Base-by-base conservation (phyloP, 1,284 basidiomycete genomes). In the Marasmius fiardii region DNA sequence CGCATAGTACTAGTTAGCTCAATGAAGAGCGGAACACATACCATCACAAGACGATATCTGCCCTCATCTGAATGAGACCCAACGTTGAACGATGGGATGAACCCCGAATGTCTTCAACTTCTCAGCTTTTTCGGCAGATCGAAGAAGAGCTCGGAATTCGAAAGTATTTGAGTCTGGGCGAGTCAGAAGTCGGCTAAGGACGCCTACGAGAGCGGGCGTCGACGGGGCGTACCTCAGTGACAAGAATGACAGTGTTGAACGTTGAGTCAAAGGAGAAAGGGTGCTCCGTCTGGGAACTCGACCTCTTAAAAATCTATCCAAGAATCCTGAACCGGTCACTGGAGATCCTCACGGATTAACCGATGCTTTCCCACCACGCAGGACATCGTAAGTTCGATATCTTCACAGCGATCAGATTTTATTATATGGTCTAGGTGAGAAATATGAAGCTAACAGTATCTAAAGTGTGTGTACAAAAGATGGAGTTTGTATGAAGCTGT, bases 31-130 rank as follows among this genome's bases (percentile, higher is more conserved):
- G 11, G 11, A 14, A 23, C 24, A 12, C 43, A 18, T 44, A 44
- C 43, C 43, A 44, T 44, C 20, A 24, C 20, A 44, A 18, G 2
- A 44, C 43, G 20, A 44, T 23, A 12, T 44, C 43, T 12, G 20
- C 43, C 26, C 4, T 55, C 37, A 58, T 77, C 70, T 5, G 65
- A 59, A 35, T 70, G 65, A 0, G 71, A 68, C 10, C 74, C 73
- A n/a, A n/a, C n/a, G n/a, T n/a, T n/a, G n/a, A 10, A 74, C 56
- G 12, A 73, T 60, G n/a, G 66, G 48, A 23, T 64, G 66, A 6
- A 75, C 64, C 12, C 70, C 66, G 16, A 71, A 60, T 6, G 48
- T 31, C 45, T 66, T 64, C 5, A 74, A 59, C 51, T 65, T 63
- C 49, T 67, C 60, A 8, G 62, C 66, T 48, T 67, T 66, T 21